phyloP scores from a whole-genome alignment of 129 eudicot genomes.

The Helichrysum umbraculigerum region DNA sequence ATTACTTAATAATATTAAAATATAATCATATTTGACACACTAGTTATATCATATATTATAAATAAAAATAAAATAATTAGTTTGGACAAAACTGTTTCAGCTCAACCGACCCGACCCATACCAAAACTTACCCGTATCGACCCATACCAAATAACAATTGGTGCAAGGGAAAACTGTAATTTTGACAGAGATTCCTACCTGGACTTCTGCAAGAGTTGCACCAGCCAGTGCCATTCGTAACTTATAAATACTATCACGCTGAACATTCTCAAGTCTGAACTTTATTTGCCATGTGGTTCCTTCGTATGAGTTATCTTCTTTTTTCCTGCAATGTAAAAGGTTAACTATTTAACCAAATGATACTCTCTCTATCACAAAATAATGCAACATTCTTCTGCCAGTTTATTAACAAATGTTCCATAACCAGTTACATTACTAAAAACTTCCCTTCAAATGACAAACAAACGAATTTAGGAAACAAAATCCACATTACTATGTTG shows the following conservation, averaged over 20 bases:
- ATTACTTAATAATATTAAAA: no score
- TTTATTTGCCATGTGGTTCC: conserved; percentile 63
- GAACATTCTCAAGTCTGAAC: conserved; percentile 37
- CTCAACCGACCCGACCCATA: background rate
- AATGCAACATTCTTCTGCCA: background rate
- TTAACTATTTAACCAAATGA: background rate
- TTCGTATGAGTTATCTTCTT: conserved; percentile 30
- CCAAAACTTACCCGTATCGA: background rate
- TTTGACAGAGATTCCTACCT: conserved; percentile 31
- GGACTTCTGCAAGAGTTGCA: conserved; percentile 54
- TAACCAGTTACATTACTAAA: background rate
- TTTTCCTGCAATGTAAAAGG: conserved; percentile 35
- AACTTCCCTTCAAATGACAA: background rate
- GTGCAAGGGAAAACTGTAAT: background rate
- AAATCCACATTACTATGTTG: background rate
- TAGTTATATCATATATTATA: background rate
- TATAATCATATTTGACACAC: background rate
- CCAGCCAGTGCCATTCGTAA: conserved; percentile 65
- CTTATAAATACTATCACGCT: conserved; percentile 35
- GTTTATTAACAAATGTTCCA: background rate
- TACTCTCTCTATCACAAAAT: background rate
- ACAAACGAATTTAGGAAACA: background rate
- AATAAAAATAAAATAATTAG: no score
- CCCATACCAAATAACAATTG: background rate
- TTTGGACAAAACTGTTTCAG: no score